Base-by-base conservation (phyloP, 169 alveolate species). In the Besnoitia besnoiti region DNA sequence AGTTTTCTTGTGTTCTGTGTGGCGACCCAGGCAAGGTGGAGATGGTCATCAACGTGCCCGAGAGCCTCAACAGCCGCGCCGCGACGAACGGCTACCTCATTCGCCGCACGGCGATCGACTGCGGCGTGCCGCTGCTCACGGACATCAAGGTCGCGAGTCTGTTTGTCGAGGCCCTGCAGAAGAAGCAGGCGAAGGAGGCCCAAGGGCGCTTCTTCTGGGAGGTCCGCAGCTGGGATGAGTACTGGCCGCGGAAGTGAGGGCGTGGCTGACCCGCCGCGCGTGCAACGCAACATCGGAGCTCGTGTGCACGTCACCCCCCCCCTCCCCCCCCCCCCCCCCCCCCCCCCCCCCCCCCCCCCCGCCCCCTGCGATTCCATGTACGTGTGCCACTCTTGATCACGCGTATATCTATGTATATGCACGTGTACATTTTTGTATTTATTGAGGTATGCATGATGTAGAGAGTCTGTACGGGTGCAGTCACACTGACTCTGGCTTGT, bases 1-100 rank as follows among this genome's bases (percentile, higher is more conserved):
- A n/a, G n/a, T n/a, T n/a, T n/a, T n/a, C n/a, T n/a, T n/a, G 7
- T 55, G 67, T 55, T 5, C 24, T 3, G 7, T 85, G 10, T 49
- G 35, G 5, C 2, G 51, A 59, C 61, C 40, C 30, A 8, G 94
- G 94, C 39, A 88, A 62, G 49, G 59, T 94, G 35, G 96, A 94
- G 35, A 35, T 94, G 94, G 88, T 93, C 24, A 93, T 94, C 77
- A 93, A 92, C 89, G 93, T 92, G 76, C 95, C 96, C 0, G 94
- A 92, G 59, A 40, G 82, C 35, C 77, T 77, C 67, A 92, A 90
- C 84, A 39, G 77, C 87, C 59, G 79, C 14, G 93, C 94, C 40
- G 73, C 67, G 3, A 76, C 93, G 27, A 85, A 92, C 62, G 95
- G 95, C 12, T 93, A 80, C 55, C 91, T 82, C n/a, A 90, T 93